A percentile compares a stretch with the other conserved stretches of the same genome.
Evolutionary conservation across 495 filamentous ascomycete species (phyloP).

Genomic region (Letharia columbiana): DNA sequence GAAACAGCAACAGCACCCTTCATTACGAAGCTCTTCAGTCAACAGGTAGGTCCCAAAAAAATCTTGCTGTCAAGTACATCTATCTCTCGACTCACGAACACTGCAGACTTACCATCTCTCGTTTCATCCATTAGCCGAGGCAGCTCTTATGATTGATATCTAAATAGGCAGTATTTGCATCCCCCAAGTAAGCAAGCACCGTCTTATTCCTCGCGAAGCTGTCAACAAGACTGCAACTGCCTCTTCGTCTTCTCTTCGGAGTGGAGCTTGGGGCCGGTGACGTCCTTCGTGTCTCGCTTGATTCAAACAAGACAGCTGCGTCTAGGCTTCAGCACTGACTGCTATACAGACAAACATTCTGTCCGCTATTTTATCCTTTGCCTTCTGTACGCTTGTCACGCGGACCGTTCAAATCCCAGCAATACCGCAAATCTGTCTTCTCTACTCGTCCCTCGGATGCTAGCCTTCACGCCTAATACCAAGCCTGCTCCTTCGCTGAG

Average conservation of each 20-base stretch:
- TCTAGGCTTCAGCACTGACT: constrained; percentile 2
- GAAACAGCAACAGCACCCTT: not conserved
- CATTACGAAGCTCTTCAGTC: constrained; percentile 5
- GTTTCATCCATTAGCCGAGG: not conserved
- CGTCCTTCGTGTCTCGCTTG: not conserved
- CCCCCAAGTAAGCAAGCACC: constrained; percentile 14
- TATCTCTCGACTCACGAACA: constrained; percentile 4
- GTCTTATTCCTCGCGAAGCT: not conserved
- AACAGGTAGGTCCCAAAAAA: not conserved
- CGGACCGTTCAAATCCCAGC: constrained; percentile 15
- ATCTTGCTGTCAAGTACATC: not conserved
- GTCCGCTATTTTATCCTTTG: not conserved
- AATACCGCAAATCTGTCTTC: constrained; percentile 84
- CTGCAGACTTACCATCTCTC: not conserved
- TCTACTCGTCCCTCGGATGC: constrained; percentile 66
- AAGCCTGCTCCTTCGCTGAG: constrained; percentile 51
- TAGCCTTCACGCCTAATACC: constrained; percentile 70
- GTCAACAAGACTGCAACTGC: not conserved
- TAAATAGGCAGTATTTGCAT: constrained; percentile 10
- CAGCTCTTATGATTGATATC: constrained; percentile 10
- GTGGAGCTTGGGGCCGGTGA: not conserved
- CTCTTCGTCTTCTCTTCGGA: not conserved
- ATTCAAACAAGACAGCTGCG: not conserved
- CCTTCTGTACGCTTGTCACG: not conserved
- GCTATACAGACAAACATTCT: not conserved